A percentile compares a stretch with the other conserved stretches of the same genome.
Evolutionary conservation across 495 filamentous ascomycete genomes (phyloP).

Genomic region (Penicillium bovifimosum): DNA sequence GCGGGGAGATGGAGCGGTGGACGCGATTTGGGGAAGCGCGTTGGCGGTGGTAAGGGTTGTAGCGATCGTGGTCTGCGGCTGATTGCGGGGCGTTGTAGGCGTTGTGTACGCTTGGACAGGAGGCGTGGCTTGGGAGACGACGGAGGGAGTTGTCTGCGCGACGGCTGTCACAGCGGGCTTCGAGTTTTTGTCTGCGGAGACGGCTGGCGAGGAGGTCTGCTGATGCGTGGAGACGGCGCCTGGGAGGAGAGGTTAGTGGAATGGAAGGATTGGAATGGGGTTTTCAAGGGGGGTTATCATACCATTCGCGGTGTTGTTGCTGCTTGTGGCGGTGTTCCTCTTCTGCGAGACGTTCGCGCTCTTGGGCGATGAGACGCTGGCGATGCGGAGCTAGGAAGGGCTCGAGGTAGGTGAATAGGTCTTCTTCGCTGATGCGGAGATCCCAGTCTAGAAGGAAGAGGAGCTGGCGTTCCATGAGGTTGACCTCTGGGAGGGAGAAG

Average conservation of each 20-base stretch:
- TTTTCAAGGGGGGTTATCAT: neutral
- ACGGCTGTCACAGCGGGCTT: conserved; percentile 25
- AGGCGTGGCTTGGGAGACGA: conserved; percentile 29
- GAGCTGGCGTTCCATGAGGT: conserved; percentile 97
- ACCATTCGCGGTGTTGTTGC: conserved; percentile 40
- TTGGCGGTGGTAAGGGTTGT: conserved; percentile 34
- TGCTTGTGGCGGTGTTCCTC: conserved; percentile 31
- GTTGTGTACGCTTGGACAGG: conserved; percentile 33
- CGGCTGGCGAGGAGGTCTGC: conserved; percentile 39
- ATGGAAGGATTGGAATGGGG: neutral
- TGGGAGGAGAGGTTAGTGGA: neutral
- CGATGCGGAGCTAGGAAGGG: conserved; percentile 84
- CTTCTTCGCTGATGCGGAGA: conserved; percentile 71
- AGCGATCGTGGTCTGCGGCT: conserved; percentile 29
- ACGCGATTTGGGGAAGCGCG: conserved; percentile 31
- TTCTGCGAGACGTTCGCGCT: conserved; percentile 24
- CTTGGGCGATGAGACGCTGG: conserved; percentile 29
- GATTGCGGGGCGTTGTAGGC: conserved; percentile 26
- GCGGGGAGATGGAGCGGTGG: conserved; percentile 46
- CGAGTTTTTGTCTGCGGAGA: conserved; percentile 39
- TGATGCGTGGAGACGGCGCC: conserved; percentile 38
- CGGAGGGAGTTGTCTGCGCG: conserved; percentile 16
- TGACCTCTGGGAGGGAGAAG: conserved; percentile 91
- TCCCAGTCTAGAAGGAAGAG: conserved; percentile 94
- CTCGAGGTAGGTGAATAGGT: conserved; percentile 83